These are phyloP conservation scores for Cymodocea nodosa DNA, from an alignment of 116 monocot species.

Conservation along the genomic window DNA sequence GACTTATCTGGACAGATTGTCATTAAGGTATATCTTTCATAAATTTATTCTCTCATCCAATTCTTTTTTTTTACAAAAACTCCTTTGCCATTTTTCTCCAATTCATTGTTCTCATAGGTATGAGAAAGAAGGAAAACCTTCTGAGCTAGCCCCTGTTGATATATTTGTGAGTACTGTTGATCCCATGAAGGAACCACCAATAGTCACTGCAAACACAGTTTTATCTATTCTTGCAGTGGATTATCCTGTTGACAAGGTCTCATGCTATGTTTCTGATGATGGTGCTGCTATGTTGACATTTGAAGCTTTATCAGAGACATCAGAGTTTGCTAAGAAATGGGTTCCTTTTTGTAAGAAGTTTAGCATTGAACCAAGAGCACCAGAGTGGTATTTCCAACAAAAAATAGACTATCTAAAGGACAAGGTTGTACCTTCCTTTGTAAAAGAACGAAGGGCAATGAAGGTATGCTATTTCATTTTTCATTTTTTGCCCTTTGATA, in stretches of 20 bases:
- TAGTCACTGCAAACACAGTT: constrained; percentile 95
- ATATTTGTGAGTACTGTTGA: constrained; percentile 91
- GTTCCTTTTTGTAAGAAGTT: constrained; percentile 93
- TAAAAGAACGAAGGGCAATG: constrained; percentile 89
- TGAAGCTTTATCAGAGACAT: constrained; percentile 82
- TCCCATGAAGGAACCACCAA: constrained; percentile 88
- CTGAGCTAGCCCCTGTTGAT: constrained; percentile 62
- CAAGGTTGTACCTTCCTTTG: constrained; percentile 75
- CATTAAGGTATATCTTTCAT: constrained; percentile 38
- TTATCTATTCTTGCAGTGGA: constrained; percentile 85
- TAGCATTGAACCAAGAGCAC: constrained; percentile 73
- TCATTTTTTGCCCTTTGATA: background rate
- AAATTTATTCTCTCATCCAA: background rate
- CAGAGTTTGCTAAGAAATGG: constrained; percentile 97
- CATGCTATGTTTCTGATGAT: constrained; percentile 8
- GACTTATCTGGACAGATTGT: constrained; percentile 73
- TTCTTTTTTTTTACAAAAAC: background rate
- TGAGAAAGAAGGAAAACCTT: constrained; percentile 82
- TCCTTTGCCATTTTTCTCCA: constrained; percentile 1
- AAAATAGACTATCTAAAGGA: constrained; percentile 89
- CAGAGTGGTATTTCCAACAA: constrained; percentile 89
- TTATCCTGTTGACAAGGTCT: constrained; percentile 51
- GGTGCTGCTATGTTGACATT: constrained; percentile 93
- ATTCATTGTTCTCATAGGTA: constrained; percentile 30
- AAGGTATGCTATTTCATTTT: constrained; percentile 33